Evolutionary conservation across 2,329 filamentous ascomycete species (phyloP).

Genomic region (Fusarium torulosum): DNA sequence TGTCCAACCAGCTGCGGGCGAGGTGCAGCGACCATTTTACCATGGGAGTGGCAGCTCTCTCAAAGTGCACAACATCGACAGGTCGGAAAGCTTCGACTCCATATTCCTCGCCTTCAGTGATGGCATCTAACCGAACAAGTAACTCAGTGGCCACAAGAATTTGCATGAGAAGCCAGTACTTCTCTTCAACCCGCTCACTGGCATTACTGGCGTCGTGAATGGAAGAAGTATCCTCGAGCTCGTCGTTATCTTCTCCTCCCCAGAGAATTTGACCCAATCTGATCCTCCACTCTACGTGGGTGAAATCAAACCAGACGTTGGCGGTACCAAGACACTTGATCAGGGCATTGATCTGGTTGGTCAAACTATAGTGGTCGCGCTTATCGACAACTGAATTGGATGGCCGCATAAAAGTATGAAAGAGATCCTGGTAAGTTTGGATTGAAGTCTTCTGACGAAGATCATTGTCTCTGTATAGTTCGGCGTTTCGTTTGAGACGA

Average conservation of each 20-base stretch:
- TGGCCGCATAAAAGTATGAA: constrained; percentile 69
- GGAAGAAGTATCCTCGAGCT: constrained; percentile 65
- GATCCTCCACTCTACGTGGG: constrained; percentile 80
- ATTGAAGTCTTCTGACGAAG: constrained; percentile 64
- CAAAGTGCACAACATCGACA: constrained; percentile 71
- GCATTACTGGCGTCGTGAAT: constrained; percentile 62
- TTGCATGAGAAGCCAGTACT: constrained; percentile 76
- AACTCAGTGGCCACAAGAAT: constrained; percentile 74
- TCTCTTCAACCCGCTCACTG: constrained; percentile 69
- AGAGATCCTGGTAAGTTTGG: constrained; percentile 73
- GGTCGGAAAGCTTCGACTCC: constrained; percentile 64
- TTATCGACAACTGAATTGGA: constrained; percentile 68
- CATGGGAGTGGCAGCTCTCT: constrained; percentile 70
- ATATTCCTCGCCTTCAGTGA: constrained; percentile 70
- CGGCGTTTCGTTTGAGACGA: constrained; percentile 67
- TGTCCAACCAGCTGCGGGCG: constrained; percentile 75
- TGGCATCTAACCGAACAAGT: constrained; percentile 72
- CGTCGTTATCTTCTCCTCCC: constrained; percentile 66
- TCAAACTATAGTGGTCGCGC: constrained; percentile 71
- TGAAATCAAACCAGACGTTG: constrained; percentile 81
- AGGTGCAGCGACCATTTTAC: constrained; percentile 76
- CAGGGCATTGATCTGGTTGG: constrained; percentile 77
- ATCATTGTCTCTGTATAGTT: constrained; percentile 67
- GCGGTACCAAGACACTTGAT: constrained; percentile 73
- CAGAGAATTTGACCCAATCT: constrained; percentile 79